Base-by-base conservation (phyloP, 2,329 filamentous ascomycete species). In the Amauroascus verrucosus region DNA sequence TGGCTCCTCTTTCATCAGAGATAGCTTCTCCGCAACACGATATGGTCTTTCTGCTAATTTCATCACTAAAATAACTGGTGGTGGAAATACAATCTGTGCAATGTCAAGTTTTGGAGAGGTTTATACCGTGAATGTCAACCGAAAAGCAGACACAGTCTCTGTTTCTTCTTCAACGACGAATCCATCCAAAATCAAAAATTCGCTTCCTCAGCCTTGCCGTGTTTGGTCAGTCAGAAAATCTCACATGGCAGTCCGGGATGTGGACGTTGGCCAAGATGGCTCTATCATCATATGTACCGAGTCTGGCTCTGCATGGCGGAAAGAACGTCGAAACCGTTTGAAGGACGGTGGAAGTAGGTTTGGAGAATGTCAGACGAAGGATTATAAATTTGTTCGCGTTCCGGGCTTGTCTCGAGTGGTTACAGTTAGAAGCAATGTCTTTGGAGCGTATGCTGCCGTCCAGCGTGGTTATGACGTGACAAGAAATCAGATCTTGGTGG, bases 301-400 rank as follows among this genome's bases (percentile, higher is more conserved):
- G 56, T 91, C 89, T 40, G 93, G 93, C 1, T 91, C 88, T 46
- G 91, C 96, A 0, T 98, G 91, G 91, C 84, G 84, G 60, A 84
- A 91, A 55, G 83, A 93, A 49, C 88, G 88, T 63, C 81, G 93
- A 56, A 77, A 80, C 24, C 95, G 91, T 59, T 83, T 85, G 48
- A 94, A 95, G 62, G 82, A 85, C 59, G 74, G 63, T 30, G 72
- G 74, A 1, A 73, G 72, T 2, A 68, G 68, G 1, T 68, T 72
- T 1, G 58, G 50, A 8, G 81, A 83, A 20, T 75, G 77, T 32
- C 86, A 82, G 61, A 79, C 81, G 11, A 95, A 94, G 60, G 89
- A 95, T 64, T 95, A 94, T 74, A 98, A 98, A 66, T 98, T 97
- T 61, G 84, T 91, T 62, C 83, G 93, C 54, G 82, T 98, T 7